These are phyloP conservation scores for Brettanomyces nanus DNA, from an alignment of 805 yeast genomes.

Conservation along the genomic window DNA sequence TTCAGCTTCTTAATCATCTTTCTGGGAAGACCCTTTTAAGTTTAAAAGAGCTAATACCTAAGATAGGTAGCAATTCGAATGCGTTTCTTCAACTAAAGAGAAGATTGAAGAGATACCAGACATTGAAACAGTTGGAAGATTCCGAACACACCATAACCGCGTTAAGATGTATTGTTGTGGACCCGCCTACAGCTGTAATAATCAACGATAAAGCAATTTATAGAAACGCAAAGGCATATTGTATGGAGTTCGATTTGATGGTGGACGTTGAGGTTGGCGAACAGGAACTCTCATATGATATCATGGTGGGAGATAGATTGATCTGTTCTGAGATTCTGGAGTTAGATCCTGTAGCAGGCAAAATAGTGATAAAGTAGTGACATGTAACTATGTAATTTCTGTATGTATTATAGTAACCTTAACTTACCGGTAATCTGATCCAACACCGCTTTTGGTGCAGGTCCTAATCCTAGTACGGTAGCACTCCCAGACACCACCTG, in stretches of 20 bases:
- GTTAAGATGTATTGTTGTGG: constrained; percentile 38
- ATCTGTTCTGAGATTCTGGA: constrained; percentile 37
- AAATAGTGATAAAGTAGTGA: neutral
- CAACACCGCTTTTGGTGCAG: constrained; percentile 77
- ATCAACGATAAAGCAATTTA: constrained; percentile 18
- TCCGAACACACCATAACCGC: constrained; percentile 8
- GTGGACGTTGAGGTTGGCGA: constrained; percentile 31
- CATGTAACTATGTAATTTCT: too few species aligned
- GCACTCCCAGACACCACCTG: constrained; percentile 95
- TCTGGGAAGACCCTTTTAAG: constrained; percentile 25
- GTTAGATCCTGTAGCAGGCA: constrained; percentile 28
- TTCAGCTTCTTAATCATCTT: constrained; percentile 25
- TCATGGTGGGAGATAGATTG: constrained; percentile 36
- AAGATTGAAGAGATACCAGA: constrained; percentile 9
- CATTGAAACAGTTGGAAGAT: neutral
- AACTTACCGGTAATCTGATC: constrained; percentile 78
- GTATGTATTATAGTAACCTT: constrained; percentile 42
- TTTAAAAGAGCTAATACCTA: constrained; percentile 5
- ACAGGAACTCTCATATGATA: neutral
- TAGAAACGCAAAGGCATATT: constrained; percentile 27
- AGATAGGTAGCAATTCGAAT: constrained; percentile 5
- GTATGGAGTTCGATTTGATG: constrained; percentile 38
- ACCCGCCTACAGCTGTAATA: constrained; percentile 20
- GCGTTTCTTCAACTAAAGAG: neutral
- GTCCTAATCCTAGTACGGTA: constrained; percentile 95